Evolutionary conservation across 2,329 filamentous ascomycete genomes (phyloP).

Genomic region (Arachnopeziza araneosa): DNA sequence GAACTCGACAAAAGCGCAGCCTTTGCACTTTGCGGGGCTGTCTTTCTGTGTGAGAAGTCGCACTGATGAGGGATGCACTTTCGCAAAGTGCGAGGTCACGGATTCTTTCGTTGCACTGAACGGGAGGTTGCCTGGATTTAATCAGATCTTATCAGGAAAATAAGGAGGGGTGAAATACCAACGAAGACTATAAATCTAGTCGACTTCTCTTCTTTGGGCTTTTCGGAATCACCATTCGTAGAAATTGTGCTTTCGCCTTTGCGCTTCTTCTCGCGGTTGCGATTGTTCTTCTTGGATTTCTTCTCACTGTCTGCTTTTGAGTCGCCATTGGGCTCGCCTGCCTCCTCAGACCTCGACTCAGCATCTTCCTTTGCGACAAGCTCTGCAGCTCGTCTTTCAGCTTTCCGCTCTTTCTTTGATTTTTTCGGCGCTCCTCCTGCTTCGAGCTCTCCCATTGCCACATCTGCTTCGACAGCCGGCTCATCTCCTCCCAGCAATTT

Average conservation of each 20-base stretch:
- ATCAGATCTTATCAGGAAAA: not conserved
- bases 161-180: constrained; percentile 39
- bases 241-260: constrained; percentile 16
- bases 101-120: constrained; percentile 69
- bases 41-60: constrained; percentile 67
- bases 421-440: constrained; percentile 25
- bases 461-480: constrained; percentile 15
- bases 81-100: constrained; percentile 70
- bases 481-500: constrained; percentile 5
- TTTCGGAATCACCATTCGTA: constrained; percentile 4
- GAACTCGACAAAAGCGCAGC: constrained; percentile 87
- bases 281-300: constrained; percentile 34
- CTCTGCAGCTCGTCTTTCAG: constrained; percentile 31
- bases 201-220: constrained; percentile 15
- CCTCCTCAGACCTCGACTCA: not conserved
- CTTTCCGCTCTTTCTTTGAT: constrained; percentile 33
- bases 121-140: constrained; percentile 70
- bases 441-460: constrained; percentile 5
- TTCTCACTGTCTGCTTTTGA: constrained; percentile 11
- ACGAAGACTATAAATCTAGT: constrained; percentile 74
- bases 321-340: not conserved
- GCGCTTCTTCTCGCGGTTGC: constrained; percentile 32
- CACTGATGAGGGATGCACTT: constrained; percentile 63
- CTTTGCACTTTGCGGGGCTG: constrained; percentile 57
- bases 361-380: constrained; percentile 15